Conservation (phyloP, 2,329 filamentous ascomycete species). For the Dactylonectria estremocensis region DNA sequence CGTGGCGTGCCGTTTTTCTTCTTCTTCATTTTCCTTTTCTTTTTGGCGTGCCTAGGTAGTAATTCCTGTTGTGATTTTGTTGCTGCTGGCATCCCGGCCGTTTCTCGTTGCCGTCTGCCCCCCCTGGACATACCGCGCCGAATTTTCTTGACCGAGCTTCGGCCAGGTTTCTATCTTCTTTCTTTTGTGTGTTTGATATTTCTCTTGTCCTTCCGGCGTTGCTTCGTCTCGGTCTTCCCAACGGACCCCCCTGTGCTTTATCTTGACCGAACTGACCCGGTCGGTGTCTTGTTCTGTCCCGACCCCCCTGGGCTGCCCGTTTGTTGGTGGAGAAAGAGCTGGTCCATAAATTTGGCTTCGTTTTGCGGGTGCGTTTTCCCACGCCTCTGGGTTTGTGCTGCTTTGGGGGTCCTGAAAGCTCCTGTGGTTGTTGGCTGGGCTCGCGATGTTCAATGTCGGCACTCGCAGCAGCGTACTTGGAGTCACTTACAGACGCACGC, state of each 20-base stretch:
- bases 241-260: background rate
- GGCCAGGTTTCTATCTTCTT: too few species aligned
- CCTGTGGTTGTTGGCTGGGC: background rate
- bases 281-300: slow-evolving; percentile 30
- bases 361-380: background rate
- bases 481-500: background rate
- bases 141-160: too few species aligned
- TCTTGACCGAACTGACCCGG: background rate
- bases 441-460: background rate
- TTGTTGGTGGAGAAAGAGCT: slow-evolving; percentile 28
- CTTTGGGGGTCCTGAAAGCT: too few species aligned
- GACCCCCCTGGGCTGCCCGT: slow-evolving; percentile 20
- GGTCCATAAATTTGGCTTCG: slow-evolving; percentile 24
- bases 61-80: too few species aligned
- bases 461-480: background rate
- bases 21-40: too few species aligned
- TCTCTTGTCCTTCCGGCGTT: too few species aligned
- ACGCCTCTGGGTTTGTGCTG: background rate
- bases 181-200: too few species aligned
- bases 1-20: too few species aligned
- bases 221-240: too few species aligned
- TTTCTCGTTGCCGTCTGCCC: background rate
- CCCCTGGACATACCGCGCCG: background rate
- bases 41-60: too few species aligned
- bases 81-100: background rate